phyloP scores from a whole-genome alignment of 1,284 basidiomycete species.

The Papiliotrema fonsecae region DNA sequence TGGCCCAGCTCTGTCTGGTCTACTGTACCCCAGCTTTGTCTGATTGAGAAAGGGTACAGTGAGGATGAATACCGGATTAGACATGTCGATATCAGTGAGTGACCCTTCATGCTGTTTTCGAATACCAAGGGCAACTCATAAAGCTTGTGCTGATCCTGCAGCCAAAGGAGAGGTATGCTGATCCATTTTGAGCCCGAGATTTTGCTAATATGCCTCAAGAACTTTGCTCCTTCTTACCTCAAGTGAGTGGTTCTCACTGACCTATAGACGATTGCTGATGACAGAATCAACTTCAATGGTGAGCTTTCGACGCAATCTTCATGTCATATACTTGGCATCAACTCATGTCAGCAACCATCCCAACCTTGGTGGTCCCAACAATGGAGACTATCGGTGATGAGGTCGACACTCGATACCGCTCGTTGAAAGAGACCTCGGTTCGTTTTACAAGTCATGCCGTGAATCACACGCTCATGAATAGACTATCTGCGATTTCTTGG shows the following conservation, averaged over 20 bases:
- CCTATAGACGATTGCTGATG: slow-evolving; percentile 1
- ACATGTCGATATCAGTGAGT: slow-evolving; percentile 45
- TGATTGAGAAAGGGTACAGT: slow-evolving; percentile 48
- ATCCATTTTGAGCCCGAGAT: neutral
- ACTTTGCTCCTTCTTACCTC: slow-evolving; percentile 48
- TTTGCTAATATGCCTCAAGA: slow-evolving; percentile 19
- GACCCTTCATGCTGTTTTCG: too few species aligned
- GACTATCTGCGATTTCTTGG: slow-evolving; percentile 74
- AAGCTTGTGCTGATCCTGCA: slow-evolving; percentile 10
- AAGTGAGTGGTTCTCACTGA: slow-evolving; percentile 28
- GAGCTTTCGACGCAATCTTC: slow-evolving; percentile 5
- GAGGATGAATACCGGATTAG: slow-evolving; percentile 46
- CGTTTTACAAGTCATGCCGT: slow-evolving; percentile 17
- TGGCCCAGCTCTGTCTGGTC: slow-evolving; percentile 47
- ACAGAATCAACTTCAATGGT: slow-evolving; percentile 74
- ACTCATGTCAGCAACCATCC: slow-evolving; percentile 61
- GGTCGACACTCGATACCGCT: slow-evolving; percentile 73
- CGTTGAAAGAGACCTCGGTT: slow-evolving; percentile 70
- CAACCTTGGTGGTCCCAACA: slow-evolving; percentile 75
- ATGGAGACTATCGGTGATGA: slow-evolving; percentile 65
- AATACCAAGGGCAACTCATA: neutral
- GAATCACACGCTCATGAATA: slow-evolving; percentile 33
- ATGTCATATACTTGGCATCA: neutral
- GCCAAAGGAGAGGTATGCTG: slow-evolving; percentile 45
- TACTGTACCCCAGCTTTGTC: slow-evolving; percentile 45